phyloP scores from a whole-genome alignment of 2,329 filamentous ascomycete species.

The Diplodia seriata region DNA sequence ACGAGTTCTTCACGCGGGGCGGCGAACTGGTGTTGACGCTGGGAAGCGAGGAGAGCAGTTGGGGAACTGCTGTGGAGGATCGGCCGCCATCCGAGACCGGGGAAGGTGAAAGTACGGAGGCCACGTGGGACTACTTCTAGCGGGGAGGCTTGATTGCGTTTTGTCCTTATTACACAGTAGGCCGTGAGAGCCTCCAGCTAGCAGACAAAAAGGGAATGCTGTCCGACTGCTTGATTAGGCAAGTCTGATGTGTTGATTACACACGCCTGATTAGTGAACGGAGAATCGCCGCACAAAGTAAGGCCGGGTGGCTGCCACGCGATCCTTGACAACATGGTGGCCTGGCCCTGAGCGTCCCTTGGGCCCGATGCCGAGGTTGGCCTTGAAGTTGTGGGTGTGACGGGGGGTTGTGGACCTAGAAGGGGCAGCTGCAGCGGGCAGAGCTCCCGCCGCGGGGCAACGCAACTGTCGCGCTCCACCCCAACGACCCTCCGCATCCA shows the following conservation, averaged over 20 bases:
- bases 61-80: slow-evolving; percentile 53
- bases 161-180: neutral
- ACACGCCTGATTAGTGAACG: slow-evolving; percentile 20
- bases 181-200: neutral
- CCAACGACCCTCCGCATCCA: neutral
- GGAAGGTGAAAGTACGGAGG: neutral
- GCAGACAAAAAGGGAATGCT: neutral
- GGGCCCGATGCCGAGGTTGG: no score
- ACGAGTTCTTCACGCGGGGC: slow-evolving; percentile 55
- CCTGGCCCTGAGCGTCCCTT: neutral
- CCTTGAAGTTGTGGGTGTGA: neutral
- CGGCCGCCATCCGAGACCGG: slow-evolving; percentile 45
- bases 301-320: neutral
- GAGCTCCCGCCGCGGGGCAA: neutral
- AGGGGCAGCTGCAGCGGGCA: no score
- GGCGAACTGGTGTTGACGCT: slow-evolving; percentile 52
- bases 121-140: neutral
- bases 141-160: neutral
- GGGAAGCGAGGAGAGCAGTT: slow-evolving; percentile 51
- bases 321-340: neutral
- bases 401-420: no score
- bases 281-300: no score
- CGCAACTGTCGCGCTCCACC: neutral
- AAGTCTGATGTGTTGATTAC: slow-evolving; percentile 5
- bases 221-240: neutral